Base-by-base conservation (phyloP, 2,329 filamentous ascomycete genomes). In the Eutypella sp. region DNA sequence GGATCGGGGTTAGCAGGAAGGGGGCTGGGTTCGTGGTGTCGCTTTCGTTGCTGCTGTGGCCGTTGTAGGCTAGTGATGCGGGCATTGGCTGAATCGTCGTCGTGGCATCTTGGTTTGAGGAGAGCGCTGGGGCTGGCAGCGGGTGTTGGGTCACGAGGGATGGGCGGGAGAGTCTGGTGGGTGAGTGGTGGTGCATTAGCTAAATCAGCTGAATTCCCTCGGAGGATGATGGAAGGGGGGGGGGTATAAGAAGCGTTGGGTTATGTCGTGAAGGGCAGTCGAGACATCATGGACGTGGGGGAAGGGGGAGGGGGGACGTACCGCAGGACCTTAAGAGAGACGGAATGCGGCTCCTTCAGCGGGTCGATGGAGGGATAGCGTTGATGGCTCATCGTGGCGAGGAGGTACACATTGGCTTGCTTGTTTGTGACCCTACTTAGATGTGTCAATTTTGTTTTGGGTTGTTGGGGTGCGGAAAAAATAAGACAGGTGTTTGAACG, bases 31-130 rank as follows among this genome's bases (percentile, higher is more conserved):
- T 80, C 24, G 74, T 73, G 45, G 61, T 58, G 49, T 58, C 56
- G 44, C 58, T 58, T 61, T 58, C 5, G 5, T 61, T 58, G 49
- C 59, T 56, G 44, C 58, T 58, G 23, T 67, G 61, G 48, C 59
- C 79, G 64, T 90, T 78, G 64, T 90, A 92, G 37, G 88, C 85
- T 41, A 95, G 76, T 2, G 88, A 89, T 2, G 89, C 88, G 41
- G 82, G 68, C 19, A 72, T 63, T 11, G 69, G n/a, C n/a, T n/a
- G 75, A 18, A 72, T 39, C 18, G 51, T 54, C 15, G 48, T 19
- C 15, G 37, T 29, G 48, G 19, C 29, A 38, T 42, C 68, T 52
- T 76, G 73, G 49, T 61, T 72, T 2, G 58, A 53, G 6, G 61
- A 62, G 7, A 70, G 68, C 10, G 68, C 57, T 1, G 71, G 68